phyloP scores from a whole-genome alignment of 352 stramenopile genomes.

The Globisporangium splendens region DNA sequence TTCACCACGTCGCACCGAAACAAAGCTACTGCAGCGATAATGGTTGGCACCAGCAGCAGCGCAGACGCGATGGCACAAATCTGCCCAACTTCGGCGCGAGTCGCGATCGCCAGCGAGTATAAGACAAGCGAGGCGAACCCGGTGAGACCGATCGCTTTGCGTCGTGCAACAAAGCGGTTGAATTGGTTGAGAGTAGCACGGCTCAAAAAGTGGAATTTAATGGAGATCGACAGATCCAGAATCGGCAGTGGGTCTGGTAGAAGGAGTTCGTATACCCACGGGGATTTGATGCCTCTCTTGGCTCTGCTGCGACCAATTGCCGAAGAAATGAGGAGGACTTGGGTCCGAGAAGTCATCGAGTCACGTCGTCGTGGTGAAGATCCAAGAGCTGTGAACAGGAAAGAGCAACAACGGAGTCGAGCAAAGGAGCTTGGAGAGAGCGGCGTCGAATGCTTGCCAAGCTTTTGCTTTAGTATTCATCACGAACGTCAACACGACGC shows the following conservation, averaged over 20 bases:
- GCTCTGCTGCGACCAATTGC: neutral
- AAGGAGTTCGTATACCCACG: slow-evolving; percentile 15
- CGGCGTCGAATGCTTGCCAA: too few species aligned
- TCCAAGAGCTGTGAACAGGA: too few species aligned
- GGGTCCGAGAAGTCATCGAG: too few species aligned
- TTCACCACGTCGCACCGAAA: slow-evolving; percentile 18
- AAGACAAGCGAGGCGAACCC: slow-evolving; percentile 3
- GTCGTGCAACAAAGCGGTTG: slow-evolving; percentile 3
- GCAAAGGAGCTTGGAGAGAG: too few species aligned
- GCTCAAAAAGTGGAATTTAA: slow-evolving; percentile 15
- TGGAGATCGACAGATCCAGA: slow-evolving; percentile 14
- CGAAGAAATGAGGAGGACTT: neutral
- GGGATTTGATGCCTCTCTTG: neutral
- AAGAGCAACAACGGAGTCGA: too few species aligned
- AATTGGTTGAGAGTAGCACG: neutral
- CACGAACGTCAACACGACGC: too few species aligned
- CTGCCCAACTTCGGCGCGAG: slow-evolving; percentile 3
- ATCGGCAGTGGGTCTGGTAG: slow-evolving; percentile 10
- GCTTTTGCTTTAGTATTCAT: too few species aligned
- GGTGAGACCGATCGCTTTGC: slow-evolving; percentile 1
- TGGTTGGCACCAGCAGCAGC: slow-evolving; percentile 1
- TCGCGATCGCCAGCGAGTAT: slow-evolving; percentile 7
- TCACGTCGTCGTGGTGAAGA: too few species aligned
- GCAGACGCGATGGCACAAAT: neutral
- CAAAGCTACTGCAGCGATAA: slow-evolving; percentile 4